phyloP scores from a whole-genome alignment of 169 alveolate species.

The Cryptosporidium ubiquitum region DNA sequence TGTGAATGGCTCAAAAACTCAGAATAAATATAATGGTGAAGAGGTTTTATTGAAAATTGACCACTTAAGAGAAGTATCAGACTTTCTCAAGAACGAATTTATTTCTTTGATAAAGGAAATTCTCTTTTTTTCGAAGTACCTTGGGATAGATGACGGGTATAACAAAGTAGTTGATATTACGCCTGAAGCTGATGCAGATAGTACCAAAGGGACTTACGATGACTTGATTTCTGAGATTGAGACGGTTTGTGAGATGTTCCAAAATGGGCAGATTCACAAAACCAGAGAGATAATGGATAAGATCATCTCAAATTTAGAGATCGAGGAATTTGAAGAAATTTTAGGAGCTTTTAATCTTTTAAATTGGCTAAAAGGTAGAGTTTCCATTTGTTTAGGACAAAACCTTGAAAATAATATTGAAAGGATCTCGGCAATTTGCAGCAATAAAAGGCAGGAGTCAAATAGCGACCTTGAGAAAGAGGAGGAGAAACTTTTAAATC shows the following conservation, averaged over 20 bases:
- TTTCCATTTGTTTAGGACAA: constrained; percentile 13
- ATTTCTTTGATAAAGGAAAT: constrained; percentile 24
- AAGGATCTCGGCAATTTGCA: background rate
- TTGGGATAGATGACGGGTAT: constrained; percentile 13
- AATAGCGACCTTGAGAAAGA: background rate
- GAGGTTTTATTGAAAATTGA: background rate
- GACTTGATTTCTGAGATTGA: constrained; percentile 21
- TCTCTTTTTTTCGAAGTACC: constrained; percentile 34
- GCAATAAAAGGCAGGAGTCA: background rate
- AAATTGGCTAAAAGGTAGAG: constrained; percentile 55
- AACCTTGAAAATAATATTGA: background rate
- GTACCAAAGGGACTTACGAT: background rate
- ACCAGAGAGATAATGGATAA: constrained; percentile 10
- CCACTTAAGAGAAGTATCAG: constrained; percentile 1
- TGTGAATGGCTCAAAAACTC: too few species aligned
- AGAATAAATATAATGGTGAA: background rate
- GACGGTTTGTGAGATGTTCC: background rate
- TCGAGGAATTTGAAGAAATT: constrained; percentile 10
- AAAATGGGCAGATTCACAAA: background rate
- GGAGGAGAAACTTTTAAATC: background rate
- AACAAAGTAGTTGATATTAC: background rate
- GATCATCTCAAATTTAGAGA: constrained; percentile 21
- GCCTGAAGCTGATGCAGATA: background rate
- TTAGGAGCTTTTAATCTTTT: constrained; percentile 12
- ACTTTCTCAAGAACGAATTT: constrained; percentile 41